Conservation (phyloP, 2,329 filamentous ascomycete genomes). For the Aspergillus japonicus region DNA sequence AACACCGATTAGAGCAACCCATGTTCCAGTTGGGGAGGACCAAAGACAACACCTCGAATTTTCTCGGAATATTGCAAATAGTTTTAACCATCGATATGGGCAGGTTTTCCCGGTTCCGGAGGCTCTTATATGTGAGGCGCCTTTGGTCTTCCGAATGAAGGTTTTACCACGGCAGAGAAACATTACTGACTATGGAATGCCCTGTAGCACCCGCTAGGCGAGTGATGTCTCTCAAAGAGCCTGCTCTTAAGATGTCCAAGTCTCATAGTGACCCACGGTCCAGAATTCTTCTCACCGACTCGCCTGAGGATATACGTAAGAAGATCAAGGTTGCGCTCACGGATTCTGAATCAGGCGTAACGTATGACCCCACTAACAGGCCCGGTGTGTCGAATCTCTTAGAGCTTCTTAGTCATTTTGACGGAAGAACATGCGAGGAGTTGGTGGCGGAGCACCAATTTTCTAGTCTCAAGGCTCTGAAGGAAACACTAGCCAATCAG, state of each 20-base stretch:
- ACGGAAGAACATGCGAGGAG: conserved; percentile 44
- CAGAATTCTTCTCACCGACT: conserved; percentile 79
- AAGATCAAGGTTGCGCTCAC: conserved; percentile 77
- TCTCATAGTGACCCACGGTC: conserved; percentile 70
- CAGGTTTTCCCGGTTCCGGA: conserved; percentile 64
- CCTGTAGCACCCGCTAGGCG: conserved; percentile 69
- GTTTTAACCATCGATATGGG: conserved; percentile 78
- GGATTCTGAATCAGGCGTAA: conserved; percentile 66
- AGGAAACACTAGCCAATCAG: conserved; percentile 59
- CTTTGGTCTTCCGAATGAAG: too few relatives aligned
- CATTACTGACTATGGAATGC: conserved; percentile 5
- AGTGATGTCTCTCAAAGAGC: conserved; percentile 84
- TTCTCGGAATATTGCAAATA: conserved; percentile 76
- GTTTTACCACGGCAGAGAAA: neutral
- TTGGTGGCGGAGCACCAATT: conserved; percentile 48
- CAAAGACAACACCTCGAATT: conserved; percentile 94
- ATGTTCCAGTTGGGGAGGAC: conserved; percentile 96
- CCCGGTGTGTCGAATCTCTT: conserved; percentile 88
- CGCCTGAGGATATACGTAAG: conserved; percentile 58
- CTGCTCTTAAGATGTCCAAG: conserved; percentile 90
- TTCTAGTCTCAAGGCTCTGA: conserved; percentile 58
- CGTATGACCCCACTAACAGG: conserved; percentile 67
- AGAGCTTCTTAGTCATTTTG: conserved; percentile 72
- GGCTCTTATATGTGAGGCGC: conserved; percentile 66
- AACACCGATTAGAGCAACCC: conserved; percentile 64